Conservation (phyloP, 2,329 filamentous ascomycete species). For the Fusarium pseudograminearum region DNA sequence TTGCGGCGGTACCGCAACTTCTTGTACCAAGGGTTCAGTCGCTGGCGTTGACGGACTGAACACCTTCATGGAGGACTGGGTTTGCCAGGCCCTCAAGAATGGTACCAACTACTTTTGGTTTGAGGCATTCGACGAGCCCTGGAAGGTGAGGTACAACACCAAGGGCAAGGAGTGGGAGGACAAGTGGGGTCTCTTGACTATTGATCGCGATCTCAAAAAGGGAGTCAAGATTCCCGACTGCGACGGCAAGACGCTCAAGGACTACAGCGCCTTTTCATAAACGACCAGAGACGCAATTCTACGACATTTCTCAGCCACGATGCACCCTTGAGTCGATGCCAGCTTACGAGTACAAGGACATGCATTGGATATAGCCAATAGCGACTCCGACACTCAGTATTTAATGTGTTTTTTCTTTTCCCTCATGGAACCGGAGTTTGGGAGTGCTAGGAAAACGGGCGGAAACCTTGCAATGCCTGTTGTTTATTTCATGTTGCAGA, state of each 20-base stretch:
- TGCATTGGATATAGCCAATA: constrained; percentile 32
- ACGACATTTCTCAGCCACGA: constrained; percentile 8
- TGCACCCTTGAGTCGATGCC: constrained; percentile 10
- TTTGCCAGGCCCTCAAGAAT: constrained; percentile 83
- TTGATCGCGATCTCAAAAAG: constrained; percentile 83
- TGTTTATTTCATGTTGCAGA: constrained; percentile 21
- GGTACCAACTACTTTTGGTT: constrained; percentile 98
- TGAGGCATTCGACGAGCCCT: constrained; percentile 95
- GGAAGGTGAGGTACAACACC: constrained; percentile 83
- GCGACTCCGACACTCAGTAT: constrained; percentile 14
- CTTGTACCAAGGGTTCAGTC: constrained; percentile 76
- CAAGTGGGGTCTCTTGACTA: constrained; percentile 93
- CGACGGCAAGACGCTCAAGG: constrained; percentile 73
- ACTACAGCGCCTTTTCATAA: constrained; percentile 32
- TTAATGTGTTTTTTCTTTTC: constrained; percentile 25
- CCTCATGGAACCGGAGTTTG: constrained; percentile 28
- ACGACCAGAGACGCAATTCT: constrained; percentile 4
- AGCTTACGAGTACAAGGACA: constrained; percentile 10
- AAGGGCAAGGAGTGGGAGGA: constrained; percentile 85
- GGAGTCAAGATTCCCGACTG: constrained; percentile 91
- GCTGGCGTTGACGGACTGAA: constrained; percentile 87
- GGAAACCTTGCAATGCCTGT: constrained; percentile 32
- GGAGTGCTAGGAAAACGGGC: constrained; percentile 28
- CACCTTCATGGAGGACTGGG: constrained; percentile 85
- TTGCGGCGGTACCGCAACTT: constrained; percentile 67